Conservation (phyloP, 106 monocot genomes). For the Xerophyta viscosa region DNA sequence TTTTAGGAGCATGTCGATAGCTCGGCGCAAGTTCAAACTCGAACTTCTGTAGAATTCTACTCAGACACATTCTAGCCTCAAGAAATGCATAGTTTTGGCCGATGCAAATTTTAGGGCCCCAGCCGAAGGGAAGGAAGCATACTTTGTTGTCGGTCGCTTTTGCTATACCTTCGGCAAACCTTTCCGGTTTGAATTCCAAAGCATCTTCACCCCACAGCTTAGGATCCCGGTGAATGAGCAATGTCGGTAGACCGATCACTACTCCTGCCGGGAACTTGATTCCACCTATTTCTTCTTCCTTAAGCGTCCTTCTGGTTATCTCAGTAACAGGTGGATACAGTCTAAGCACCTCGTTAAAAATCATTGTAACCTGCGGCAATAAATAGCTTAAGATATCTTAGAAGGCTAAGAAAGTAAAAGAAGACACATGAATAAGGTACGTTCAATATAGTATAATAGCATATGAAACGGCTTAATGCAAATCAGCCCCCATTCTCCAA, state of each 20-base stretch:
- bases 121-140: slow-evolving; percentile 42
- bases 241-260: slow-evolving; percentile 17
- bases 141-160: slow-evolving; percentile 31
- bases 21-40: slow-evolving; percentile 42
- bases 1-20: slow-evolving; percentile 42
- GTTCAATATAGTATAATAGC: no score
- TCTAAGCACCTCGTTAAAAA: slow-evolving; percentile 40
- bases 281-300: slow-evolving; percentile 20
- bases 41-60: slow-evolving; percentile 38
- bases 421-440: no score
- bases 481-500: no score
- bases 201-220: slow-evolving; percentile 54
- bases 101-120: slow-evolving; percentile 48
- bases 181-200: slow-evolving; percentile 49
- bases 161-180: slow-evolving; percentile 43
- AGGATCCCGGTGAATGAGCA: slow-evolving; percentile 39
- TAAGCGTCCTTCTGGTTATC: slow-evolving; percentile 12
- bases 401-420: no score
- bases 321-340: slow-evolving; percentile 26
- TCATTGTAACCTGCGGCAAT: slow-evolving; percentile 49
- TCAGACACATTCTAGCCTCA: slow-evolving; percentile 40
- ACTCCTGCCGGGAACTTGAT: slow-evolving; percentile 27
- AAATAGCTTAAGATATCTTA: no score
- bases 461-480: no score
- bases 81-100: slow-evolving; percentile 49